Conservation (phyloP, 108 stramenopile species). For the Nitzschia palea region DNA sequence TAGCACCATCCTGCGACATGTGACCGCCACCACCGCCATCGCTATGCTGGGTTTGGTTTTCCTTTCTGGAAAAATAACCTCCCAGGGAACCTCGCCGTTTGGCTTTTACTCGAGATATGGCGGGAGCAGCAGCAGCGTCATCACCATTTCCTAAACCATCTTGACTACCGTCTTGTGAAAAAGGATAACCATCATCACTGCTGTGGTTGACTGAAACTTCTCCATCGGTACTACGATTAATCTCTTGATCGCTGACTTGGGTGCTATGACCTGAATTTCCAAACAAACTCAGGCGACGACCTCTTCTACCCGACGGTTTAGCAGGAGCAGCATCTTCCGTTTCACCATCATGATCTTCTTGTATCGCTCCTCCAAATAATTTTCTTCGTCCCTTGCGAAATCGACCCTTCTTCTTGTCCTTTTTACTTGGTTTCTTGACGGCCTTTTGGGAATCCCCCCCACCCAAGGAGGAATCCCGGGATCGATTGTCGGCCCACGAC, state of each 20-base stretch:
- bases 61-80: not conserved
- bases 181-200: not conserved
- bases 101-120: not conserved
- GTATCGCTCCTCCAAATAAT: conserved; percentile 7
- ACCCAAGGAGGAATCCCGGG: not conserved
- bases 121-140: conserved; percentile 7
- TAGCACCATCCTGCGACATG: too few species aligned
- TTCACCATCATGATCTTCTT: not conserved
- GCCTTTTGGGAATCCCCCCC: not conserved
- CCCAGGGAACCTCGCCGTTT: conserved; percentile 6
- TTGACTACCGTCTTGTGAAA: too few species aligned
- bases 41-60: not conserved
- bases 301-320: not conserved
- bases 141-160: conserved; percentile 6
- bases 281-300: conserved; percentile 12
- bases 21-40: not conserved
- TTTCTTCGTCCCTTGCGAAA: not conserved
- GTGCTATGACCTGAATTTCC: not conserved
- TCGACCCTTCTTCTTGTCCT: not conserved
- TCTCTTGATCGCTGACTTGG: not conserved
- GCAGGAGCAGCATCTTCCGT: not conserved
- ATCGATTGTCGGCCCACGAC: conserved; percentile 2
- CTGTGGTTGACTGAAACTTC: not conserved
- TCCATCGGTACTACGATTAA: not conserved
- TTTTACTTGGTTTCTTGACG: not conserved